Evolutionary conservation across 495 filamentous ascomycete species (phyloP), one percentile per base, ranked within the genome.

Genomic region (Penicillium silybi): DNA sequence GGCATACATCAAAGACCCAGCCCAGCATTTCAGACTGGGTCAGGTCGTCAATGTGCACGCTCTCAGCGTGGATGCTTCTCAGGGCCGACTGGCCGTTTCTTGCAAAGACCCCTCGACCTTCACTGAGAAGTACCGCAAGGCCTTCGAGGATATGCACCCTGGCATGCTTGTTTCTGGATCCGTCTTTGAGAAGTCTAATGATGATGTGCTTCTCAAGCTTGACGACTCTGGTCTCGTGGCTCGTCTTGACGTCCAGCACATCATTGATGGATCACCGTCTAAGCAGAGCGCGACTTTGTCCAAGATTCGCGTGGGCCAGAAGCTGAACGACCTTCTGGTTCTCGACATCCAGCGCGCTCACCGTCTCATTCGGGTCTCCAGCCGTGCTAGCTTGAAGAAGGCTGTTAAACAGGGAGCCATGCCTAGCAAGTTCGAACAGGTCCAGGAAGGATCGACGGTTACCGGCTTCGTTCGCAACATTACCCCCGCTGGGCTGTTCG

Each of bases 41-140:
- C 93, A 98, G 64, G 90, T 93, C 16, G 85, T 98, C 53, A 95
- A 81, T 67, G 87, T 96, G 27, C 85, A 88, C 57, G 83, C 93
- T 18, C 57, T 93, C 38, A 87, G 85, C 54, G 84, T 97, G 32
- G 86, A 96, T 67, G 68, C 80, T 0, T 77, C 85, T 43, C 79
- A 79, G 35, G 73, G 75, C 51, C 85, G 85, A 57, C 81, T 98
- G 59, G 83, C 85, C 39, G 88, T 98, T 39, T 95, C 92, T 32
- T 97, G 95, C 80, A 96, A 92, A 73, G 89, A 95, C 54, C 87
- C 89, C 3, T 82, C 82, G 15, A 77, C 79, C 0, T 91, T 90
- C 59, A 86, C 85, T 15, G 75, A 85, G 10, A 81, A 84, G 35
- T 89, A 92, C 59, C 84, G 89, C 61, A 77, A 80, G 42, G 85